phyloP scores from a whole-genome alignment of 2,329 filamentous ascomycete genomes.

The Epichloe sibirici region DNA sequence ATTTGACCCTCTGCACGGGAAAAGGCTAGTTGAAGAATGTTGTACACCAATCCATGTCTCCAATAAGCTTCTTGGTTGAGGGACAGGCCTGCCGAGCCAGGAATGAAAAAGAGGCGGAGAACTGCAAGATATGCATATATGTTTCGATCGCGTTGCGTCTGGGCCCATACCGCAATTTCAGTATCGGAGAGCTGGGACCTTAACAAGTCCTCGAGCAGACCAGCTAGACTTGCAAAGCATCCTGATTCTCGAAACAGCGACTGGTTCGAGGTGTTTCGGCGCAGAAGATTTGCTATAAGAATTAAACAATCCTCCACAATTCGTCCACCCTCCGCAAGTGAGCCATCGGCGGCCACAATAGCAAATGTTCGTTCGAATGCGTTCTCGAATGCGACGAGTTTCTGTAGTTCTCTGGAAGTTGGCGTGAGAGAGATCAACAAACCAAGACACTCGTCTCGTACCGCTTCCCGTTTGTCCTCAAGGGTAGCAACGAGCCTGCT shows the following conservation, averaged over 20 bases:
- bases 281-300: conserved; percentile 76
- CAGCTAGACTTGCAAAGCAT: conserved; percentile 59
- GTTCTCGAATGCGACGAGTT: conserved; percentile 89
- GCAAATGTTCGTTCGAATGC: conserved; percentile 79
- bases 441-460: conserved; percentile 79
- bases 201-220: conserved; percentile 51
- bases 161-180: conserved; percentile 62
- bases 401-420: conserved; percentile 78
- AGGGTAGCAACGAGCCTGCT: conserved; percentile 73
- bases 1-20: conserved; percentile 52
- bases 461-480: conserved; percentile 74
- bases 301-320: conserved; percentile 89
- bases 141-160: conserved; percentile 74
- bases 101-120: conserved; percentile 71
- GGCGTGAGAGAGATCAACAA: conserved; percentile 82
- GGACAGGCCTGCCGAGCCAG: conserved; percentile 66
- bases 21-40: conserved; percentile 75
- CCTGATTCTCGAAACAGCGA: conserved; percentile 87
- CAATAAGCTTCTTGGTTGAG: conserved; percentile 81
- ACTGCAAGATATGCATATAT: conserved; percentile 82
- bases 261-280: conserved; percentile 83
- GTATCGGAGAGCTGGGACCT: conserved; percentile 37
- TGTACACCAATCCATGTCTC: conserved; percentile 66
- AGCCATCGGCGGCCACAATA: conserved; percentile 73
- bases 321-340: conserved; percentile 68